Base-by-base conservation (phyloP, 805 yeast genomes). In the Metschnikowia noctiluminum region DNA sequence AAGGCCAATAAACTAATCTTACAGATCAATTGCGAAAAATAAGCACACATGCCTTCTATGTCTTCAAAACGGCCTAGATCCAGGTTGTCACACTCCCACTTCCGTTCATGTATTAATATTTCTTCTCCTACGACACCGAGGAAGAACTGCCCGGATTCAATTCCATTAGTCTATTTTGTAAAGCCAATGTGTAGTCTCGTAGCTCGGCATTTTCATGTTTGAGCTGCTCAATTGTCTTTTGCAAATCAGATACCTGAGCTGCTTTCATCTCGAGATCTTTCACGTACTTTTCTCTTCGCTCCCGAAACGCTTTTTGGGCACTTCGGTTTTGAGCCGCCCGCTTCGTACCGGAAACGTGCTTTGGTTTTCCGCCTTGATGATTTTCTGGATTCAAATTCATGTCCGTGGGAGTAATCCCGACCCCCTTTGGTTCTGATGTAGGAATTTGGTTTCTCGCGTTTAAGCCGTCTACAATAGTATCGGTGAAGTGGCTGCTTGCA, bases 281-380 rank as follows among this genome's bases (percentile, higher is more conserved):
- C 55, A 91, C 82, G 60, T 89, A 84, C 49, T 80, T 78, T 60
- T 90, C 96, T 62, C 87, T 85, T 52, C 97, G 78, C 62, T 82
- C 84, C 62, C 97, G 79, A 69, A 90, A 91, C 8, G 96, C 96
- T 57, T 88, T 81, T 69, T 91, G 97, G 5, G 97, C 97, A 52
- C 81, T 84, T 61, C 97, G 76, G 71, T 91, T 91, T 68, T 91
- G 97, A 8, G 85, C 90, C 1, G 97, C 97, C 54, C 97, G 81
- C 65, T 88, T 89, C 37, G 94, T 81, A 48, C 76, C 78, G 21
- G 83, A 76, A 38, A 85, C 69, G 15, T 28, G 31, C 15, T 42
- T 45, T 21, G n/a, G 41, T 35, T 28, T 46, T 13, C 28, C 21
- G 12, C n/a, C n/a, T 6, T 12, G 12, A 7, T 14, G 6, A 7